A percentile compares a stretch with the other conserved stretches of the same genome.
Evolutionary conservation across 202 grass and related monocot genomes (phyloP).

Genomic region (Carex arenaria): DNA sequence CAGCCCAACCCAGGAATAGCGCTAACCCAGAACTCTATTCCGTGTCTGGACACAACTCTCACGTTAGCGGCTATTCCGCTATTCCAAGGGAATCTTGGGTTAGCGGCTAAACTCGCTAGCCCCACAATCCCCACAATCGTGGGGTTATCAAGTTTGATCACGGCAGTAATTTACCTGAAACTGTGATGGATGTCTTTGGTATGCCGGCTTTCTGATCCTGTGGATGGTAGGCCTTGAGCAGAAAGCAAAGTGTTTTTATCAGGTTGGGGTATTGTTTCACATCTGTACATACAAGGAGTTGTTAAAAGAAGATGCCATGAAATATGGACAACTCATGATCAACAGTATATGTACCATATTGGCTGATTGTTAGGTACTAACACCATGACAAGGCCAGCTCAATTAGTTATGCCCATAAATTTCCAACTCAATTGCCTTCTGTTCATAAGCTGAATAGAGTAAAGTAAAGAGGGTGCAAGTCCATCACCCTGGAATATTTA

Average conservation of each 20-base stretch:
- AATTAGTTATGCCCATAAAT: not conserved
- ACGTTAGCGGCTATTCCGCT: no score
- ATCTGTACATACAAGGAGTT: conserved; percentile 33
- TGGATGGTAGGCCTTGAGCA: conserved; percentile 39
- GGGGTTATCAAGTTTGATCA: not conserved
- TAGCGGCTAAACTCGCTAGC: no score
- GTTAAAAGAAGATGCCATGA: not conserved
- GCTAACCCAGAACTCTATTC: no score
- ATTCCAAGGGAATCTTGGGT: no score
- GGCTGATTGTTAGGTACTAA: not conserved
- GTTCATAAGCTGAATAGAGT: not conserved
- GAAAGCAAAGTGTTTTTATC: conserved; percentile 62
- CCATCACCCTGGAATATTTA: not conserved
- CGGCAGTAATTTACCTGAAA: conserved; percentile 21
- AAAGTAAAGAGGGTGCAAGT: not conserved
- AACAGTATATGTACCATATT: not conserved
- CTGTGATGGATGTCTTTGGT: conserved; percentile 5
- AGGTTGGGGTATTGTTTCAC: conserved; percentile 83
- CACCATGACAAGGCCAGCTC: not conserved
- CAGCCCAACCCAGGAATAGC: no score
- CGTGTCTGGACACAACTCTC: no score
- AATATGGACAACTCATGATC: not conserved
- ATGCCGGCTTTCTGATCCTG: conserved; percentile 8
- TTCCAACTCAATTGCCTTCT: not conserved
- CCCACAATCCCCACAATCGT: no score